A percentile compares a stretch with the other conserved stretches of the same genome.
phyloP scores from a whole-genome alignment of 2,329 filamentous ascomycete species.

The Phialemoniopsis sp. region DNA sequence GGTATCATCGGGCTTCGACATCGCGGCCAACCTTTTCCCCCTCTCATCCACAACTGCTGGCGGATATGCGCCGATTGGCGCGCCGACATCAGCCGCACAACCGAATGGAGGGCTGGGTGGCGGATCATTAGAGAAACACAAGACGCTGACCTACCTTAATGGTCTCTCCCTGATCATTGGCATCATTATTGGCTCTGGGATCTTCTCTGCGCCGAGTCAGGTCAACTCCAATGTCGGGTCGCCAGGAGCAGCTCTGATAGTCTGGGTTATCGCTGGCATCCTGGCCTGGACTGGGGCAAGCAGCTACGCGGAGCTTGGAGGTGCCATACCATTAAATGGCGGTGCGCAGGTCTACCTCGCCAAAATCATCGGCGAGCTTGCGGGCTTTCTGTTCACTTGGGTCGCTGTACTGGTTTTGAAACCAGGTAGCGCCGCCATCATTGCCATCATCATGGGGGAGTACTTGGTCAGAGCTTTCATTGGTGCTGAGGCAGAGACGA shows the following conservation, averaged over 20 bases:
- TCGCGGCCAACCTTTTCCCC: constrained; percentile 88
- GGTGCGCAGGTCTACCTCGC: constrained; percentile 90
- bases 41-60: constrained; percentile 74
- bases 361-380: constrained; percentile 93
- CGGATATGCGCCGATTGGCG: constrained; percentile 82
- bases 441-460: constrained; percentile 96
- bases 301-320: constrained; percentile 92
- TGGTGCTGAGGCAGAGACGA: constrained; percentile 76
- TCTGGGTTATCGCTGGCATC: constrained; percentile 88
- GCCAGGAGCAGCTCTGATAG: constrained; percentile 82
- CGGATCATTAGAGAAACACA: constrained; percentile 87
- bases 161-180: constrained; percentile 88
- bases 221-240: constrained; percentile 91
- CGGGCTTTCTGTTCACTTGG: constrained; percentile 95
- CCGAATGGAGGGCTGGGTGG: constrained; percentile 59
- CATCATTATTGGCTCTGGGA: constrained; percentile 91
- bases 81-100: constrained; percentile 57
- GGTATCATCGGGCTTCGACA: constrained; percentile 90
- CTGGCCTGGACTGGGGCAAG: constrained; percentile 94
- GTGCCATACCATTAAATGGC: constrained; percentile 92
- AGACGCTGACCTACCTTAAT: constrained; percentile 92
- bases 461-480: constrained; percentile 88
- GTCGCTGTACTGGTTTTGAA: constrained; percentile 91
- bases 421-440: constrained; percentile 88
- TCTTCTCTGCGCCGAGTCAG: constrained; percentile 91